A percentile compares a stretch with the other conserved stretches of the same genome.
Conservation (phyloP, 2,329 filamentous ascomycete genomes). For the Microsporum ferrugineum region DNA sequence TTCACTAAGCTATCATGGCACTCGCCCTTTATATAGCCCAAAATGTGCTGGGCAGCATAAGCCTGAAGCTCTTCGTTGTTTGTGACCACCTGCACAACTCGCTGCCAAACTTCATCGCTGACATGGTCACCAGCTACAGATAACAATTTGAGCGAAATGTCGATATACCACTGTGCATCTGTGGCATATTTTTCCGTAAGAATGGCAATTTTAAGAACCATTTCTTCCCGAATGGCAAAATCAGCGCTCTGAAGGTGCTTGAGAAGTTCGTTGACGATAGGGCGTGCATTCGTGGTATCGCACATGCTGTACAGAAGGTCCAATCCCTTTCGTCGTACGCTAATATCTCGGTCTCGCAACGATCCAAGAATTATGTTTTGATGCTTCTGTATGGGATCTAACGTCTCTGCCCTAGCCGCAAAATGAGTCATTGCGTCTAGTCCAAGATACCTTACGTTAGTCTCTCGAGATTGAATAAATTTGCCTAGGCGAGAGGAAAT, state of each 20-base stretch:
- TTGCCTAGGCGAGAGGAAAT: conserved; percentile 83
- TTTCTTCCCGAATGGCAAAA: conserved; percentile 95
- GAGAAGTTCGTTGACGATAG: conserved; percentile 85
- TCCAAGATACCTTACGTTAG: conserved; percentile 91
- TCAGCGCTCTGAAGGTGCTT: conserved; percentile 94
- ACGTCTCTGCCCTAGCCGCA: conserved; percentile 80
- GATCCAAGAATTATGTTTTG: conserved; percentile 93
- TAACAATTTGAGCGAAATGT: conserved; percentile 87
- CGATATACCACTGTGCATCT: conserved; percentile 98
- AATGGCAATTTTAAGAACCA: conserved; percentile 98
- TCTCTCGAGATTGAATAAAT: conserved; percentile 94
- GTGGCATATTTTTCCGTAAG: conserved; percentile 97
- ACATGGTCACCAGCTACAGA: conserved; percentile 97
- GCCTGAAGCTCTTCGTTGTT: conserved; percentile 98
- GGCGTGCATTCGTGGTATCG: conserved; percentile 82
- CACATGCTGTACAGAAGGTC: conserved; percentile 99
- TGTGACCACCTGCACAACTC: conserved; percentile 96
- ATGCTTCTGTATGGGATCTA: conserved; percentile 96
- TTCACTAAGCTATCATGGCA: conserved; percentile 97
- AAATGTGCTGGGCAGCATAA: conserved; percentile 85
- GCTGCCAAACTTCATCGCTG: conserved; percentile 97
- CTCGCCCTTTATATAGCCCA: conserved; percentile 84
- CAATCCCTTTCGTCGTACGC: conserved; percentile 86
- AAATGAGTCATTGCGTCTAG: conserved; percentile 97
- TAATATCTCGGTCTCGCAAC: conserved; percentile 89